Evolutionary conservation across 2,329 filamentous ascomycete genomes (phyloP).

Genomic region (Trichoderma lentiforme): DNA sequence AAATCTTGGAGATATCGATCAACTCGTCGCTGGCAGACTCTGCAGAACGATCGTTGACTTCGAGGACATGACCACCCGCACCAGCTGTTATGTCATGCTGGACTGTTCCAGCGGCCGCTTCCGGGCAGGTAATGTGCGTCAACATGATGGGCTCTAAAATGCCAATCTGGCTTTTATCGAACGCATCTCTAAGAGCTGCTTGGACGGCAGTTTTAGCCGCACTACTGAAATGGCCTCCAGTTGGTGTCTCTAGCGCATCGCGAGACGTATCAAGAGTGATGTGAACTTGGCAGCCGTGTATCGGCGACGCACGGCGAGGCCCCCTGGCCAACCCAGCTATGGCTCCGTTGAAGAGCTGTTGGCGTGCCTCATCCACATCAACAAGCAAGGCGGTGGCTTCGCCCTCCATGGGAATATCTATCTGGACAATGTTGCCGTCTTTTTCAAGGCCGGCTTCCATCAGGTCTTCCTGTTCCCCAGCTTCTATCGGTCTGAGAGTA

Average conservation of each 20-base stretch:
- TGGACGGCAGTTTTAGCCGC: constrained; percentile 61
- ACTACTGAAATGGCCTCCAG: constrained; percentile 66
- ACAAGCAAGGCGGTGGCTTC: constrained; percentile 47
- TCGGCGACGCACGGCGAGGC: constrained; percentile 72
- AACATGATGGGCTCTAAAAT: constrained; percentile 95
- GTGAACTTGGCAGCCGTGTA: constrained; percentile 71
- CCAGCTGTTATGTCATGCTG: constrained; percentile 76
- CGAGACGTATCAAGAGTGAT: constrained; percentile 64
- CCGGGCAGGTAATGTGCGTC: constrained; percentile 80
- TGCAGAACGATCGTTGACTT: constrained; percentile 57
- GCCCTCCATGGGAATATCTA: constrained; percentile 50
- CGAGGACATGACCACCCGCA: constrained; percentile 68
- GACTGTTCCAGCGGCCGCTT: constrained; percentile 74
- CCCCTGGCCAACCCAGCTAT: constrained; percentile 82
- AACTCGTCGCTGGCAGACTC: constrained; percentile 34
- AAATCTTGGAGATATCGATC: constrained; percentile 73
- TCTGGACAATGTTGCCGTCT: constrained; percentile 69
- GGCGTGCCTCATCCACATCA: constrained; percentile 48
- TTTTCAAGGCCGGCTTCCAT: constrained; percentile 46
- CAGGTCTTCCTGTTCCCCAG: constrained; percentile 36
- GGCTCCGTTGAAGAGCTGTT: constrained; percentile 72
- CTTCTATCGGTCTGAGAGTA: constrained; percentile 59
- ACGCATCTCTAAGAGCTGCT: constrained; percentile 62
- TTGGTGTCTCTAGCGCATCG: constrained; percentile 54
- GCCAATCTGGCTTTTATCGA: constrained; percentile 52